Evolutionary conservation across 2,329 filamentous ascomycete species (phyloP).

Genomic region (Cadophora luteo-olivacea): DNA sequence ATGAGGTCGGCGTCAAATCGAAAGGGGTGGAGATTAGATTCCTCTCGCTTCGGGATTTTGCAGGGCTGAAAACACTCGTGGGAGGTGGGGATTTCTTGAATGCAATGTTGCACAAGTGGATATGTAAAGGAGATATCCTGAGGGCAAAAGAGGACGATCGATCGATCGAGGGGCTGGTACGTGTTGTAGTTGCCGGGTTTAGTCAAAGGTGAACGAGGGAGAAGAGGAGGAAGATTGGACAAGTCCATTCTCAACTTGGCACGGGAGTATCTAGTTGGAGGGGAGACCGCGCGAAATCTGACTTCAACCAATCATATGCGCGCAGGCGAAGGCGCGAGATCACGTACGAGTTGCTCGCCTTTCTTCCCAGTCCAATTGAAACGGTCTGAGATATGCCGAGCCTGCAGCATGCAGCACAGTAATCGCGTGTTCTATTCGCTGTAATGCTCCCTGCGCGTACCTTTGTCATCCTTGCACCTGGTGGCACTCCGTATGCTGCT

Average conservation of each 20-base stretch:
- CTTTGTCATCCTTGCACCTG: not conserved
- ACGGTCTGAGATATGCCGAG: slow-evolving; percentile 1
- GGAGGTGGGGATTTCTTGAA: not conserved
- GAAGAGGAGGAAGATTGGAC: not conserved
- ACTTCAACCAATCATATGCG: not conserved
- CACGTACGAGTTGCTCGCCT: not conserved
- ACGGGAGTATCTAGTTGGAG: not conserved
- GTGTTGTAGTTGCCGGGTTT: not conserved
- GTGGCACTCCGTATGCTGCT: too few species aligned
- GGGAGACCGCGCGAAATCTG: slow-evolving; percentile 12
- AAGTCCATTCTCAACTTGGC: slow-evolving; percentile 6
- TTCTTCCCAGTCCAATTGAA: not conserved
- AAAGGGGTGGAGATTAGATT: slow-evolving; percentile 17
- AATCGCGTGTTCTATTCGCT: slow-evolving; percentile 5
- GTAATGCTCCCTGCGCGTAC: not conserved
- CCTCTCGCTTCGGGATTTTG: slow-evolving; percentile 9
- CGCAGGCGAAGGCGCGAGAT: not conserved
- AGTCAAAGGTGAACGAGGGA: not conserved
- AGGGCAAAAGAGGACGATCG: not conserved
- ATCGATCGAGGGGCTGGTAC: not conserved
- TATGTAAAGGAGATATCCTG: not conserved
- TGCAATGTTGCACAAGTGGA: not conserved
- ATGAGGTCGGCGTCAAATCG: slow-evolving; percentile 31
- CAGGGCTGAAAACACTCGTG: slow-evolving; percentile 14
- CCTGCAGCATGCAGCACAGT: not conserved